A percentile compares a stretch with the other conserved stretches of the same genome.
Evolutionary conservation across 768 basidiomycete genomes (phyloP).

Genomic region (Suillus brevipes): DNA sequence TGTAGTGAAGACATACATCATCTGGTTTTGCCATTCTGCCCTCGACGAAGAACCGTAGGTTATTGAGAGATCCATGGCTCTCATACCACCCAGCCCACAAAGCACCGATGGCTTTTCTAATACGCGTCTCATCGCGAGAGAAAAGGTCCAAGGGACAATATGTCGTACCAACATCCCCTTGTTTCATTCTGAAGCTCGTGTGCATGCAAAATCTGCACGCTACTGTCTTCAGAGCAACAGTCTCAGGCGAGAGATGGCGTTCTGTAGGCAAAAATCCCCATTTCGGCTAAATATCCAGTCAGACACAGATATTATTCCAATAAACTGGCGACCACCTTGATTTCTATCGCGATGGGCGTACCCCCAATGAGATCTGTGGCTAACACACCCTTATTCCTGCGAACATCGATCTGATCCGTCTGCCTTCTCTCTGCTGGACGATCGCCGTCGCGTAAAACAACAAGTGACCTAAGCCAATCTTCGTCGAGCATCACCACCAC

Average conservation of each 20-base stretch:
- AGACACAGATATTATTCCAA: slow-evolving; percentile 6
- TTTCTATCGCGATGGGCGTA: slow-evolving; percentile 69
- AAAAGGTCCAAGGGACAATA: slow-evolving; percentile 95
- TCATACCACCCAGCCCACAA: slow-evolving; percentile 75
- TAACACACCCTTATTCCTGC: slow-evolving; percentile 58
- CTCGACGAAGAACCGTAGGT: slow-evolving; percentile 74
- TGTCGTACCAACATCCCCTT: slow-evolving; percentile 32
- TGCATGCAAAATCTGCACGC: slow-evolving; percentile 96
- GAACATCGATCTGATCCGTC: slow-evolving; percentile 60
- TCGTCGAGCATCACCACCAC: slow-evolving; percentile 45
- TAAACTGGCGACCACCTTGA: slow-evolving; percentile 63
- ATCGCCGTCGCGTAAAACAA: slow-evolving; percentile 41
- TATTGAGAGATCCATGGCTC: slow-evolving; percentile 71
- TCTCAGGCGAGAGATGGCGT: slow-evolving; percentile 58
- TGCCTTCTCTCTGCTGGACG: slow-evolving; percentile 59
- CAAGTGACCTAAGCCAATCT: slow-evolving; percentile 63
- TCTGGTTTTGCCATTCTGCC: slow-evolving; percentile 61
- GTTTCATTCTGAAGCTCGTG: slow-evolving; percentile 48
- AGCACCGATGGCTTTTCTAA: slow-evolving; percentile 60
- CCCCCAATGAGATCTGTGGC: slow-evolving; percentile 80
- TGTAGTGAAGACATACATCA: slow-evolving; percentile 45
- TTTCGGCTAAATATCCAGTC: slow-evolving; percentile 68
- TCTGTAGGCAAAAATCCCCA: slow-evolving; percentile 88
- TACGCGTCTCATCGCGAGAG: slow-evolving; percentile 63
- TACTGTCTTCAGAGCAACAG: slow-evolving; percentile 56